Evolutionary conservation across 345 rosid species (phyloP).

Genomic region (Eucalyptus polybractea): DNA sequence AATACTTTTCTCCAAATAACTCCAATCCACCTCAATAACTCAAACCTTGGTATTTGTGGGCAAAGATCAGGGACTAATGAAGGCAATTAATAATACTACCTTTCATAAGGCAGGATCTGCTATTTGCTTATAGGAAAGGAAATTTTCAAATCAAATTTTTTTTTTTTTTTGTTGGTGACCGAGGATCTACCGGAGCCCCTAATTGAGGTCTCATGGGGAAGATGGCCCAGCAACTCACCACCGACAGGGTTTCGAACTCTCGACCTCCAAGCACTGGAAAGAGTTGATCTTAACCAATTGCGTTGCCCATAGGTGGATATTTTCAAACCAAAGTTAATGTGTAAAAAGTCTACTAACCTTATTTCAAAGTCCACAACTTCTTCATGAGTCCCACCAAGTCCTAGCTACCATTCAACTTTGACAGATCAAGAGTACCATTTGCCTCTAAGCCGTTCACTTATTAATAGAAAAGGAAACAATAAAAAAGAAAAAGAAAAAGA

Average conservation of each 20-base stretch:
- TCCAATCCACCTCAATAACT: background rate
- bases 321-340: background rate
- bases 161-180: too few species aligned
- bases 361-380: background rate
- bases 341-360: background rate
- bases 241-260: too few species aligned
- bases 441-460: background rate
- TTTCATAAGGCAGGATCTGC: background rate
- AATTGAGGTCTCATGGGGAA: too few species aligned
- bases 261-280: fast-evolving
- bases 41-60: too few species aligned
- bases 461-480: background rate
- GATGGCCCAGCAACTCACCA: fast-evolving
- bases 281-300: too few species aligned
- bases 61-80: background rate
- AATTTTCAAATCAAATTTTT: background rate
- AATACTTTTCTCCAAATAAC: background rate
- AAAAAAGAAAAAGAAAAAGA: fast-evolving
- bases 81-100: background rate
- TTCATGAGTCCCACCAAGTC: background rate
- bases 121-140: background rate
- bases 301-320: fast-evolving
- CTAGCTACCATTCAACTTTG: background rate
- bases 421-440: background rate
- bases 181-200: fast-evolving